Conservation (phyloP, 1,284 basidiomycete species). For the Puccinia polysora region DNA sequence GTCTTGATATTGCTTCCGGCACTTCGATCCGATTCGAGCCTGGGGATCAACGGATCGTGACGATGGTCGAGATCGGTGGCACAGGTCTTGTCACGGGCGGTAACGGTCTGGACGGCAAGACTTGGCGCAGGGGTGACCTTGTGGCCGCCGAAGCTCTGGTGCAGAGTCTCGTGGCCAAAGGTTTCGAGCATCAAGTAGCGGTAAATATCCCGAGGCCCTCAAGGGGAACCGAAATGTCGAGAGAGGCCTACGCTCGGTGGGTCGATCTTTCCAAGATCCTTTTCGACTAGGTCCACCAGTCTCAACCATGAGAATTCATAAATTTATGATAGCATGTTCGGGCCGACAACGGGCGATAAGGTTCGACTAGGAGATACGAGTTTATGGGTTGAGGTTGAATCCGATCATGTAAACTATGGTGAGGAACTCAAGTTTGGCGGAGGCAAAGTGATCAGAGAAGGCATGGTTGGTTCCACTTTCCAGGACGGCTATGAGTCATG, state of each 20-base stretch:
- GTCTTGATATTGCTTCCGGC: constrained; percentile 86
- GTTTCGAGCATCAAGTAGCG: constrained; percentile 52
- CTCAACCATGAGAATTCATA: too few relatives aligned
- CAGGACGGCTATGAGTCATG: neutral
- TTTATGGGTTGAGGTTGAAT: constrained; percentile 89
- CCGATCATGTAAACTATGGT: constrained; percentile 75
- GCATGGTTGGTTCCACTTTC: constrained; percentile 59
- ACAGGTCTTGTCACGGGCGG: constrained; percentile 70
- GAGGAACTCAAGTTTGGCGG: constrained; percentile 98
- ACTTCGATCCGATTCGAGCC: constrained; percentile 97
- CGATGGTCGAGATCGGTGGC: constrained; percentile 75
- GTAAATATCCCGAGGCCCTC: constrained; percentile 49
- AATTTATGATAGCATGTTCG: constrained; percentile 67
- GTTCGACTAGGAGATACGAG: constrained; percentile 82
- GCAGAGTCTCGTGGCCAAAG: constrained; percentile 57
- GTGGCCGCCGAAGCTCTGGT: constrained; percentile 61
- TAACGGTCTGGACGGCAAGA: constrained; percentile 60
- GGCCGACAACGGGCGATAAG: constrained; percentile 85
- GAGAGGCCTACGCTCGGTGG: constrained; percentile 59
- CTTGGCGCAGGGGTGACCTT: constrained; percentile 57
- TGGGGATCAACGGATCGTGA: constrained; percentile 78
- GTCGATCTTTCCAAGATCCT: too few relatives aligned
- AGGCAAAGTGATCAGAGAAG: constrained; percentile 89
- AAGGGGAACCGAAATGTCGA: constrained; percentile 46
- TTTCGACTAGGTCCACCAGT: neutral